A percentile compares a stretch with the other conserved stretches of the same genome.
These are phyloP conservation scores for Curvularia sp. DNA, from an alignment of 2,329 filamentous ascomycete genomes.

Conservation along the genomic window DNA sequence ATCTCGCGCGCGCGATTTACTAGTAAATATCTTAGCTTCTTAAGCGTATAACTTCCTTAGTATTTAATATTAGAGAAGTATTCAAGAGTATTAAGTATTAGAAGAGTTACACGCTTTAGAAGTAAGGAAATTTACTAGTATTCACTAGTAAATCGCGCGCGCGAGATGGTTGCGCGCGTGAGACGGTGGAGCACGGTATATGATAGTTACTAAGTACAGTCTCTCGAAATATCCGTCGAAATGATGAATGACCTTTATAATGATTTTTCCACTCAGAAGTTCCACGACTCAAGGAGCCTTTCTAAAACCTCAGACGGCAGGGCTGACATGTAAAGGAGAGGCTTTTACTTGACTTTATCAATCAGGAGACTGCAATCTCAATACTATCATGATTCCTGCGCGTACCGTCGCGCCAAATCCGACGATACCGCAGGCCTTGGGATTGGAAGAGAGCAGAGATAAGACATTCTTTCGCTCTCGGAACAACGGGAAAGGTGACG, in stretches of 20 bases:
- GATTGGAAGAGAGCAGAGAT: background rate
- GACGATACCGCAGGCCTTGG: background rate
- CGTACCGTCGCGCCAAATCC: background rate
- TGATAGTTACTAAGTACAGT: background rate
- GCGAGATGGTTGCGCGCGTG: too few relatives aligned
- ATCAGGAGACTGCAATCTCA: background rate
- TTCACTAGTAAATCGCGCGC: too few relatives aligned
- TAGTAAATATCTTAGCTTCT: too few relatives aligned
- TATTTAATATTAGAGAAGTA: too few relatives aligned
- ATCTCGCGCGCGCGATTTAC: too few relatives aligned
- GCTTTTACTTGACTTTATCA: background rate
- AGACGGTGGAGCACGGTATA: too few relatives aligned
- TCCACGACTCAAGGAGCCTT: background rate
- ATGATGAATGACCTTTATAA: background rate
- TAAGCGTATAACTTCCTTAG: too few relatives aligned
- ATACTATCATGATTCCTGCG: background rate
- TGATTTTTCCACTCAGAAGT: background rate
- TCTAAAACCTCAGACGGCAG: background rate
- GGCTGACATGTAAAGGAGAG: background rate
- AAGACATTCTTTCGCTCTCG: background rate
- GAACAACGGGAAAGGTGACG: background rate
- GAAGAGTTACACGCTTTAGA: too few relatives aligned
- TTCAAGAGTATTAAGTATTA: too few relatives aligned
- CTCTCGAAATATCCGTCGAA: background rate
- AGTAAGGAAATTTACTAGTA: too few relatives aligned